A percentile compares a stretch with the other conserved stretches of the same genome.
Conservation (phyloP, 805 yeast genomes). For the Nakazawaea peltata region DNA sequence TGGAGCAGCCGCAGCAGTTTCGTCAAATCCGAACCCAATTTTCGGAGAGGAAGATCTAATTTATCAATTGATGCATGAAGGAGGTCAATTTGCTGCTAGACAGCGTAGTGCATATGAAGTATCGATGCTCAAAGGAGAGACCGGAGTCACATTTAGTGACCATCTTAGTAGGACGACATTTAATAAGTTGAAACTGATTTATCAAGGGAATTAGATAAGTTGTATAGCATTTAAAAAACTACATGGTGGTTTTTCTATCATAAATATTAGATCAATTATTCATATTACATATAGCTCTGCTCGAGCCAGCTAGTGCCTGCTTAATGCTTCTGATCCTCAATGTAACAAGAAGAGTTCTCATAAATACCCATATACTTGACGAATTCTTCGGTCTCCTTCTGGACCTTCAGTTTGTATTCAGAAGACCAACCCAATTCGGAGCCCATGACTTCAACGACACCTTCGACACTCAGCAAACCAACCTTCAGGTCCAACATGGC, state of each 20-base stretch:
- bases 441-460: conserved; percentile 81
- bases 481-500: conserved; percentile 86
- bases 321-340: conserved; percentile 10
- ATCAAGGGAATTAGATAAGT: too few species aligned
- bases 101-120: conserved; percentile 47
- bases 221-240: too few species aligned
- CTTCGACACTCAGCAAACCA: conserved; percentile 73
- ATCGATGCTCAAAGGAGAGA: conserved; percentile 33
- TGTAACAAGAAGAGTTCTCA: conserved; percentile 9
- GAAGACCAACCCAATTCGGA: conserved; percentile 69
- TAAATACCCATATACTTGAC: conserved; percentile 54
- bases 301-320: too few species aligned
- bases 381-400: conserved; percentile 41
- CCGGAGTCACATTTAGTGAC: conserved; percentile 32
- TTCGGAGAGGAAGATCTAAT: conserved; percentile 56
- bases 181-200: conserved; percentile 29
- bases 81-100: conserved; percentile 42
- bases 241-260: too few species aligned
- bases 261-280: too few species aligned
- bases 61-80: conserved; percentile 42
- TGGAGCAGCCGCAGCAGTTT: too few species aligned
- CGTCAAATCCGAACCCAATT: too few species aligned
- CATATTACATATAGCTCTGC: not conserved
- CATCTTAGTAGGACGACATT: conserved; percentile 37
- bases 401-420: conserved; percentile 46